phyloP scores from a whole-genome alignment of 306 rosid genomes.

The Rosa persica region DNA sequence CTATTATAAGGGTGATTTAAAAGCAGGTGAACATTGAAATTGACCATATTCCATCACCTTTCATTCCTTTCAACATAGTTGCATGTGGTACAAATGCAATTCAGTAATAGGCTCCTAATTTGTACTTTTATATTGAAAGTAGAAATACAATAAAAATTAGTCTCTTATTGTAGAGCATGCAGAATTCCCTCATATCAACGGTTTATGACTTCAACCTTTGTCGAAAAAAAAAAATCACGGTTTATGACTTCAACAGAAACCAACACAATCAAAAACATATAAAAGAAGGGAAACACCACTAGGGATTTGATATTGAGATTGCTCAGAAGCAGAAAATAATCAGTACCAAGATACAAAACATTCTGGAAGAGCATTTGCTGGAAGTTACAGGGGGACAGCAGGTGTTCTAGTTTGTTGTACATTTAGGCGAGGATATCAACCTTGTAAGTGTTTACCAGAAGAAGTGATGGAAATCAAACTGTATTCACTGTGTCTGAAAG shows the following conservation, averaged over 20 bases:
- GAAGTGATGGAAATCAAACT: slow-evolving; percentile 42
- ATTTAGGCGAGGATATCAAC: slow-evolving; percentile 19
- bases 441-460: neutral
- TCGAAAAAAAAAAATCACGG: too few species aligned
- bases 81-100: neutral
- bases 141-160: neutral
- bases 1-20: neutral
- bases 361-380: neutral
- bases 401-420: slow-evolving; percentile 8
- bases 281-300: neutral
- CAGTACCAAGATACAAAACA: neutral
- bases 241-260: neutral
- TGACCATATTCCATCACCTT: neutral
- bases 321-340: neutral
- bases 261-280: neutral
- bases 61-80: neutral
- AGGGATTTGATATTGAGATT: neutral
- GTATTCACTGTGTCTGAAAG: slow-evolving; percentile 85
- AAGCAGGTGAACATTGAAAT: neutral
- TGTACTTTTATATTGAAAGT: neutral
- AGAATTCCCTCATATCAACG: neutral
- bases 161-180: neutral
- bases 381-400: neutral
- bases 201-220: neutral
- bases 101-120: neutral